Percentiles rank a stretch among this genome's conserved stretches.
Evolutionary conservation across 805 yeast genomes (phyloP).

Genomic region (Yarrowia sp.): DNA sequence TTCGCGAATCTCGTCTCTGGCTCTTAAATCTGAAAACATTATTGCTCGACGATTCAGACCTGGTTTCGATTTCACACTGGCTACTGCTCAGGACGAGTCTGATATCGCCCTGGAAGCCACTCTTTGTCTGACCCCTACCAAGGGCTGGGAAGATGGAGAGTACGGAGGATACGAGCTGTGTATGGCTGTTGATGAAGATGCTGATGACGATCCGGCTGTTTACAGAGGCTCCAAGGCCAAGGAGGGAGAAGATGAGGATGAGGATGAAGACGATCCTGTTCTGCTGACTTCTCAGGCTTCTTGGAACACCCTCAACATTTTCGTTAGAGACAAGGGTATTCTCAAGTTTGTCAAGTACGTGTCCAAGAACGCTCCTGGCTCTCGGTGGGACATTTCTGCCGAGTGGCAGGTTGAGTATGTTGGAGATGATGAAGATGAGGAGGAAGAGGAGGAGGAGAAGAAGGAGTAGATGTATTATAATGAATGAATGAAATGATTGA

Average conservation of each 20-base stretch:
- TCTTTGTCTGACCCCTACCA: conserved; percentile 73
- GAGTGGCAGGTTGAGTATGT: conserved; percentile 70
- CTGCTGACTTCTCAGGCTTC: conserved; percentile 74
- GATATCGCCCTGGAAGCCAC: conserved; percentile 70
- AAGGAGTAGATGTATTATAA: background rate
- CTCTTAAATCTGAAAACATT: conserved; percentile 61
- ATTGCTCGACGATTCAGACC: conserved; percentile 88
- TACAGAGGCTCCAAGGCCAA: conserved; percentile 48
- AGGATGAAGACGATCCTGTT: conserved; percentile 70
- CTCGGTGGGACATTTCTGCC: conserved; percentile 85
- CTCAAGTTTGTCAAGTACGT: conserved; percentile 90
- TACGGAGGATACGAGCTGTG: conserved; percentile 92
- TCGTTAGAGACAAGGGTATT: conserved; percentile 81
- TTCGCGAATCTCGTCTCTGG: conserved; percentile 55
- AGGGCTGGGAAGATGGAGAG: conserved; percentile 84
- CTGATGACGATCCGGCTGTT: conserved; percentile 76
- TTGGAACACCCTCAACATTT: conserved; percentile 77
- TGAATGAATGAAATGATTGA: background rate
- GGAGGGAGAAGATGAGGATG: conserved; percentile 56
- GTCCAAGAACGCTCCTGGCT: conserved; percentile 80
- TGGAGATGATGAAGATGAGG: conserved; percentile 46
- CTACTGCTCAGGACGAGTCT: conserved; percentile 50
- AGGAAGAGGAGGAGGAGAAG: conserved; percentile 27
- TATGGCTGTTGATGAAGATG: conserved; percentile 56
- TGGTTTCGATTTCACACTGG: conserved; percentile 89